phyloP scores from a whole-genome alignment of 805 yeast species.

The Starmerella kuoi region DNA sequence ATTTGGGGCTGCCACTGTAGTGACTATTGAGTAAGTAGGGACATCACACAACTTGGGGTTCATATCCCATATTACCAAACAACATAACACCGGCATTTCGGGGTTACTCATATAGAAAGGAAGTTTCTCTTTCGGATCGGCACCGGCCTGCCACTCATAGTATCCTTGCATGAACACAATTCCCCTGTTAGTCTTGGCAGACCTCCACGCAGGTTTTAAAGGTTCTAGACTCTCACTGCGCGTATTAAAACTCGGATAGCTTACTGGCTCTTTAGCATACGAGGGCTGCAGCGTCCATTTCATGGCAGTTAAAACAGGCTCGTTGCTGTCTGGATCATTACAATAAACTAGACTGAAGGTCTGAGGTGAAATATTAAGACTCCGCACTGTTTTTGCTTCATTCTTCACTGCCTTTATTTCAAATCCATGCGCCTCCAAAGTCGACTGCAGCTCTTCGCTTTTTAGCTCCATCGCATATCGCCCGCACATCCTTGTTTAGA shows the following conservation, averaged over 20 bases:
- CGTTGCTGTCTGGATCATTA: background rate
- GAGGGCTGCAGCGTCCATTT: conserved; percentile 69
- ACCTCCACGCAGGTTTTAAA: conserved; percentile 45
- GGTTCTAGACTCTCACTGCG: conserved; percentile 47
- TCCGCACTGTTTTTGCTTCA: background rate
- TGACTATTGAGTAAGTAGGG: conserved; percentile 51
- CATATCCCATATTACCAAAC: conserved; percentile 47
- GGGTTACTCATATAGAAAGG: conserved; percentile 58
- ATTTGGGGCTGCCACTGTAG: conserved; percentile 54
- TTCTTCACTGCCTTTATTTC: background rate
- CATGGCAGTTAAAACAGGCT: conserved; percentile 33
- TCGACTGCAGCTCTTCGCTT: background rate
- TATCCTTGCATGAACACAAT: conserved; percentile 73
- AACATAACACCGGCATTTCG: conserved; percentile 42
- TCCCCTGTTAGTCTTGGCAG: conserved; percentile 45
- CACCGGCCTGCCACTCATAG: conserved; percentile 58
- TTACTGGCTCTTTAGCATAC: conserved; percentile 21
- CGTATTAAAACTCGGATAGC: conserved; percentile 47
- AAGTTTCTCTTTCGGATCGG: conserved; percentile 30
- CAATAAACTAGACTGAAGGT: conserved; percentile 5
- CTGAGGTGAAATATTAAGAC: conserved; percentile 18
- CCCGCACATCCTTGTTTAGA: conserved; percentile 19
- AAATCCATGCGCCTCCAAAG: conserved; percentile 7
- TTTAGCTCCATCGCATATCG: conserved; percentile 15
- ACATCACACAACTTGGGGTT: conserved; percentile 21